Conservation (phyloP, 2,329 filamentous ascomycete species). For the Trichoderma harzianum region DNA sequence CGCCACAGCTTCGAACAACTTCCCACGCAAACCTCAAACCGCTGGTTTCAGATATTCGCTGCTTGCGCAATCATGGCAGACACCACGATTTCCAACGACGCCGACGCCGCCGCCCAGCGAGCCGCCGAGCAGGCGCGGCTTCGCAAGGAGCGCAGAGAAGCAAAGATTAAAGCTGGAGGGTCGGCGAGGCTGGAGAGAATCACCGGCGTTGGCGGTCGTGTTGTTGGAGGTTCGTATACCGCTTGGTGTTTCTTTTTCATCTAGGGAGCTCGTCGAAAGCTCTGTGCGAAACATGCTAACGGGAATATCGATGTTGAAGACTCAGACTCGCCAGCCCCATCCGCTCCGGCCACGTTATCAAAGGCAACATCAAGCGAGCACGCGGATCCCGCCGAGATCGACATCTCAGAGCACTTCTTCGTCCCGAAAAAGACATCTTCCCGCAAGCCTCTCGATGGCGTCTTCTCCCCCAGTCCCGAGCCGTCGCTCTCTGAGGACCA, state of each 20-base stretch:
- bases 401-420: slow-evolving; percentile 74
- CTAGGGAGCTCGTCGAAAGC: neutral
- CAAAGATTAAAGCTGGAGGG: slow-evolving; percentile 72
- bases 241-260: neutral
- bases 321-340: slow-evolving; percentile 17
- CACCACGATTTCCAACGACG: slow-evolving; percentile 38
- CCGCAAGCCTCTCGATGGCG: slow-evolving; percentile 18
- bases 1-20: neutral
- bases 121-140: slow-evolving; percentile 66
- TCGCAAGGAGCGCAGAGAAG: slow-evolving; percentile 74
- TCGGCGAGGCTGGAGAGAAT: slow-evolving; percentile 70
- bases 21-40: neutral
- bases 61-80: slow-evolving; percentile 38
- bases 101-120: slow-evolving; percentile 45
- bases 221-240: slow-evolving; percentile 31
- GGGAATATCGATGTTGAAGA: neutral
- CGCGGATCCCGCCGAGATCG: slow-evolving; percentile 69
- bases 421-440: slow-evolving; percentile 42
- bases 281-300: neutral
- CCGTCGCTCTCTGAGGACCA: slow-evolving; percentile 53
- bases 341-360: slow-evolving; percentile 31
- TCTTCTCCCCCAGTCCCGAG: slow-evolving; percentile 34
- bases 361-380: slow-evolving; percentile 17
- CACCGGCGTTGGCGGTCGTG: slow-evolving; percentile 59
- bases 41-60: neutral